Evolutionary conservation across 306 rosid genomes (phyloP).

Genomic region (Malus domestica): ASM211411v1 NC_041796.1:1764001-1764500

Average conservation of each 20-base stretch:
- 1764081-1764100: too few species aligned
- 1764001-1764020: constrained; percentile 87
- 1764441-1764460: constrained; percentile 89
- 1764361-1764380: constrained; percentile 40
- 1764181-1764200: constrained; percentile 60
- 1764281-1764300: too few species aligned
- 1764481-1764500: constrained; percentile 80
- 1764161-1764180: constrained; percentile 50
- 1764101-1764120: neutral
- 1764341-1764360: too few species aligned
- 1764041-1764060: neutral
- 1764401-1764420: constrained; percentile 73
- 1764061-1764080: too few species aligned
- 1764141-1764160: constrained; percentile 61
- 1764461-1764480: constrained; percentile 66
- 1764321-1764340: too few species aligned
- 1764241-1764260: neutral
- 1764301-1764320: too few species aligned
- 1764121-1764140: constrained; percentile 28
- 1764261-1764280: too few species aligned
- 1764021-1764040: constrained; percentile 71
- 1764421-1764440: constrained; percentile 69
- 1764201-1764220: constrained; percentile 77
- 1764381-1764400: constrained; percentile 62
- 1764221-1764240: constrained; percentile 63